These are phyloP conservation scores for Drechslerella coelobrocha DNA, from an alignment of 2,329 filamentous ascomycete species.

Conservation along the genomic window DNA sequence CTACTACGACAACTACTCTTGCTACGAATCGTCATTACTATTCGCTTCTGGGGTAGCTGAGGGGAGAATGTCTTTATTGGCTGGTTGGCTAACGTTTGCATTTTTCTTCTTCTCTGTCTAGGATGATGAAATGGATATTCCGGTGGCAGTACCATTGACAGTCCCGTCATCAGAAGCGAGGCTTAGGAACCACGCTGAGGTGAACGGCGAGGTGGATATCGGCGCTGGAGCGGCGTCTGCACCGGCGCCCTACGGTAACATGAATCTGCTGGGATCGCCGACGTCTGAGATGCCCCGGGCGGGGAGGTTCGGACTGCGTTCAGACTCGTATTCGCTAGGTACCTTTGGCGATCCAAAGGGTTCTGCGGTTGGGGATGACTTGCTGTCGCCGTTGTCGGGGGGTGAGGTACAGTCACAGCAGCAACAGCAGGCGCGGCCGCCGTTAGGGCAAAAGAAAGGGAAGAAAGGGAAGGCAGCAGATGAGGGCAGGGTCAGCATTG, in stretches of 20 bases:
- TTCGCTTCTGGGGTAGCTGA: too few relatives aligned
- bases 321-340: conserved; percentile 32
- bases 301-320: conserved; percentile 51
- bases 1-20: too few relatives aligned
- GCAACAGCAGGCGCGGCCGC: conserved; percentile 1
- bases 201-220: conserved; percentile 93
- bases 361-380: conserved; percentile 12
- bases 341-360: conserved; percentile 13
- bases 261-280: conserved; percentile 67
- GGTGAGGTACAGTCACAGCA: conserved; percentile 13
- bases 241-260: conserved; percentile 65
- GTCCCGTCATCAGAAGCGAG: conserved; percentile 83
- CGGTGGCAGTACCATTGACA: conserved; percentile 88
- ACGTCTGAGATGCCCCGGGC: conserved; percentile 56
- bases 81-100: background rate
- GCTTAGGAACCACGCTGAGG: conserved; percentile 66
- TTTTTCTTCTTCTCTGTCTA: conserved; percentile 12
- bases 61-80: background rate
- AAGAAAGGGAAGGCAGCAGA: conserved; percentile 34
- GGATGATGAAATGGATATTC: conserved; percentile 94
- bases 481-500: conserved; percentile 44
- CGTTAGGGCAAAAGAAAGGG: conserved; percentile 6
- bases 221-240: conserved; percentile 70
- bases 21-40: too few relatives aligned
- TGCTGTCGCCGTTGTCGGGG: conserved; percentile 37